Evolutionary conservation across 352 stramenopile species (phyloP), one percentile per base, ranked within the genome.

Genomic region (Hyaloperonospora arabidopsidis): DNA sequence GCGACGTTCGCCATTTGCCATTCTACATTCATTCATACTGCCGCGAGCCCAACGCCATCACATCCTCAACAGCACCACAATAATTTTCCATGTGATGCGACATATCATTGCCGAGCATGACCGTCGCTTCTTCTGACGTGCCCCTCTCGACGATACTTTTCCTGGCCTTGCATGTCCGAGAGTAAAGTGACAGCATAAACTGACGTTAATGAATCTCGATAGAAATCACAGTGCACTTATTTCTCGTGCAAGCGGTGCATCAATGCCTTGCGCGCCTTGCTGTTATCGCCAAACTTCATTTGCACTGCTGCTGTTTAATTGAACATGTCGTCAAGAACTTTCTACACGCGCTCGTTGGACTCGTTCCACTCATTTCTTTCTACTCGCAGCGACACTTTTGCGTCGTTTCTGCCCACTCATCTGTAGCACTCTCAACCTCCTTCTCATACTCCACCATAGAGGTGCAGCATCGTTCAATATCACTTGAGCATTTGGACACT

Each of bases 161-260:
- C 17, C 15, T 40, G 19, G 0, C 18, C n/a, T 11, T 57, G 28
- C 15, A 12, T 29, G 12, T 22, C 17, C 14, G 41, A 11, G n/a
- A 58, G 19, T 29, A 47, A 18, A 1, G 39, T 28, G 43, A 39
- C 15, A 34, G 22, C 32, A 34, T 25, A 47, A 1, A 41, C 17
- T 8, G 67, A 21, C 1, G 5, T 28, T 14, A 50, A 5, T 0
- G 19, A 19, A 22, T 44, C 23, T 29, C 29, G 5, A 43, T 56
- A 67, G 32, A 70, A 67, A 11, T 21, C n/a, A 12, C 34, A 18
- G 17, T 40, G 49, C 35, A 59, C 13, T 2, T 57, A 14, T 22
- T 45, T 7, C 34, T 61, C 49, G 13, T n/a, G 45, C 19, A 45
- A 11, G 7, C 40, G 54, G 10, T 46, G 54, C 32, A 32, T 40